Conservation (phyloP, 164 flowering plant species). For the Chloranthus sessilifolius region DNA sequence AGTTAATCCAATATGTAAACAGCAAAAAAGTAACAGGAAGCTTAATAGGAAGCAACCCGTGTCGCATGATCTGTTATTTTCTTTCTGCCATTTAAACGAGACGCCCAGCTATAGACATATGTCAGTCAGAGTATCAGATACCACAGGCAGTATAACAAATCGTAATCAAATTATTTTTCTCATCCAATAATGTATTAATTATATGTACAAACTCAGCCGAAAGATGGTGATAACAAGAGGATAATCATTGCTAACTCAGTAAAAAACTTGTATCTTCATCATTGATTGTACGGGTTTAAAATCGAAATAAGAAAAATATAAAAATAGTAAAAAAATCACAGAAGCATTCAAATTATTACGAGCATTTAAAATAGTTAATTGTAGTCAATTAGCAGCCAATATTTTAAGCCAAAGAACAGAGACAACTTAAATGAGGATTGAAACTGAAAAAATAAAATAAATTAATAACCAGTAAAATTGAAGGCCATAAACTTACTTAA, state of each 20-base stretch:
- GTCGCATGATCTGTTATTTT: conserved; percentile 18
- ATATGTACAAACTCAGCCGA: conserved; percentile 25
- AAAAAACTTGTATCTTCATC: conserved; percentile 17
- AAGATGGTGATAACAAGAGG: conserved; percentile 25
- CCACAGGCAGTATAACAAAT: conserved; percentile 4
- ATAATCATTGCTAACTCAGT: conserved; percentile 22
- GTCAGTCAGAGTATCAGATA: conserved; percentile 16
- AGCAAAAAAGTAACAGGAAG: conserved; percentile 20
- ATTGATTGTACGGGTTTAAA: conserved; percentile 25
- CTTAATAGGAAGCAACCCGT: conserved; percentile 9
- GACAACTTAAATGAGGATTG: no score
- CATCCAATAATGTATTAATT: background rate
- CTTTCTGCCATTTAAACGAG: conserved; percentile 18
- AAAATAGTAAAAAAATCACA: no score
- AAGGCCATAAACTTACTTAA: no score
- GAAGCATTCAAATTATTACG: no score
- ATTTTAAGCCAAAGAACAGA: no score
- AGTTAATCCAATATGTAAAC: no score
- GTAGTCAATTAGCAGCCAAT: no score
- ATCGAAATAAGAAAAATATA: no score
- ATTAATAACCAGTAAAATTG: no score
- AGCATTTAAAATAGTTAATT: no score
- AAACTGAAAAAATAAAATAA: background rate
- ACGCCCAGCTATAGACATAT: conserved; percentile 3
- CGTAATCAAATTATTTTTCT: no score